phyloP scores from a whole-genome alignment of 352 stramenopile genomes.

The Vaucheria bursata region DNA sequence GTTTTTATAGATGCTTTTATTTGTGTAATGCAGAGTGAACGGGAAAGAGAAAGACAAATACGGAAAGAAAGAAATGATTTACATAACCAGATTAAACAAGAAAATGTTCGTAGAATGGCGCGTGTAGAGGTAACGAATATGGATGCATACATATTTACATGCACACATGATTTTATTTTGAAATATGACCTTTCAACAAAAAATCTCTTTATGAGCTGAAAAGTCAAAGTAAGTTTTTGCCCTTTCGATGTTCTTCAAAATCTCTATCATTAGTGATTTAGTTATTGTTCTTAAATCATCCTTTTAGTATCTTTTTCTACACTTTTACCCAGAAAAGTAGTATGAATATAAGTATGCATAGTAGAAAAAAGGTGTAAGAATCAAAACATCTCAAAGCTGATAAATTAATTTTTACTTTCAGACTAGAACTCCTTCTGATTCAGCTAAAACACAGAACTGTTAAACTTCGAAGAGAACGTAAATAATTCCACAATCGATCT shows the following conservation, averaged over 20 bases:
- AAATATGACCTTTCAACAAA: conserved; percentile 1
- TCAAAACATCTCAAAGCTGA: background rate
- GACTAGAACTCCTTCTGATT: background rate
- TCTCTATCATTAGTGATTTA: too few species aligned
- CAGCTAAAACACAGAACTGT: background rate
- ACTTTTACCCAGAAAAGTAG: too few species aligned
- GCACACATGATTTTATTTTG: conserved; percentile 2
- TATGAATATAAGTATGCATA: too few species aligned
- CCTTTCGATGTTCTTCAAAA: too few species aligned
- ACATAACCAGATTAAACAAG: conserved; percentile 53
- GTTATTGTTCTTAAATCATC: too few species aligned
- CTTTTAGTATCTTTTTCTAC: too few species aligned
- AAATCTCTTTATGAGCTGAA: conserved; percentile 1
- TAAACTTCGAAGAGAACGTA: background rate
- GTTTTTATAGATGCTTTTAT: too few species aligned
- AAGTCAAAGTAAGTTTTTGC: too few species aligned
- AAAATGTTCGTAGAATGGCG: conserved; percentile 80
- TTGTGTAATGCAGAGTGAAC: conserved; percentile 28
- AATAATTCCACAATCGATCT: background rate
- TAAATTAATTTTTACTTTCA: background rate
- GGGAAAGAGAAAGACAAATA: conserved; percentile 39
- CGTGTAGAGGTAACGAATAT: conserved; percentile 57
- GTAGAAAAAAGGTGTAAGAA: background rate
- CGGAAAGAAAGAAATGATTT: conserved; percentile 48
- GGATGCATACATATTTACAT: background rate